A percentile compares a stretch with the other conserved stretches of the same genome.
Evolutionary conservation across 805 yeast species (phyloP).

Genomic region (Monosporozyma siamensis): DNA sequence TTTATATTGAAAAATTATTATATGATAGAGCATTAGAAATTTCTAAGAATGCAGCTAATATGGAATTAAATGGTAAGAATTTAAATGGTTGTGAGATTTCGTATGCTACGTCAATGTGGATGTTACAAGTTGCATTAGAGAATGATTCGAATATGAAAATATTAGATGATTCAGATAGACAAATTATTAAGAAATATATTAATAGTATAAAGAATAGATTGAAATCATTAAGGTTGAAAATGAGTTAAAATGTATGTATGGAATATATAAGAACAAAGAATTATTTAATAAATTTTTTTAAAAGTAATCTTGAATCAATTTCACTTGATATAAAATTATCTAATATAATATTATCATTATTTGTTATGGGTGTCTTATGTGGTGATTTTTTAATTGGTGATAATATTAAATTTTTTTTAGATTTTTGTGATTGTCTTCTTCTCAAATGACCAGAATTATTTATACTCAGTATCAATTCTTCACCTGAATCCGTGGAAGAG

Average conservation of each 20-base stretch:
- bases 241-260: constrained; percentile 16
- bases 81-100: constrained; percentile 68
- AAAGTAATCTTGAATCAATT: constrained; percentile 1
- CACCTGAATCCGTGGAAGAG: constrained; percentile 7
- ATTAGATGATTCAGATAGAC: constrained; percentile 63
- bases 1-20: constrained; percentile 73
- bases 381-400: constrained; percentile 1
- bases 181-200: constrained; percentile 71
- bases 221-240: constrained; percentile 56
- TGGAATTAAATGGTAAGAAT: constrained; percentile 62
- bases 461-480: constrained; percentile 16
- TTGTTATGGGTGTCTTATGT: too few relatives aligned
- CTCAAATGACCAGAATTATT: constrained; percentile 15
- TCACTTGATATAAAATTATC: constrained; percentile 3
- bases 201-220: constrained; percentile 75
- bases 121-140: constrained; percentile 80
- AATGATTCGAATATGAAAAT: constrained; percentile 51
- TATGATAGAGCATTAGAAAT: constrained; percentile 92
- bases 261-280: neutral
- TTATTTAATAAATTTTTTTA: constrained; percentile 2
- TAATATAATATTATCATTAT: constrained; percentile 3
- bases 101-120: constrained; percentile 89
- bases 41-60: constrained; percentile 83
- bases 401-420: neutral
- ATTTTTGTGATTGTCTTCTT: constrained; percentile 6